phyloP scores from a whole-genome alignment of 257 asterid genomes.

The Solanum gandarillasii region DNA sequence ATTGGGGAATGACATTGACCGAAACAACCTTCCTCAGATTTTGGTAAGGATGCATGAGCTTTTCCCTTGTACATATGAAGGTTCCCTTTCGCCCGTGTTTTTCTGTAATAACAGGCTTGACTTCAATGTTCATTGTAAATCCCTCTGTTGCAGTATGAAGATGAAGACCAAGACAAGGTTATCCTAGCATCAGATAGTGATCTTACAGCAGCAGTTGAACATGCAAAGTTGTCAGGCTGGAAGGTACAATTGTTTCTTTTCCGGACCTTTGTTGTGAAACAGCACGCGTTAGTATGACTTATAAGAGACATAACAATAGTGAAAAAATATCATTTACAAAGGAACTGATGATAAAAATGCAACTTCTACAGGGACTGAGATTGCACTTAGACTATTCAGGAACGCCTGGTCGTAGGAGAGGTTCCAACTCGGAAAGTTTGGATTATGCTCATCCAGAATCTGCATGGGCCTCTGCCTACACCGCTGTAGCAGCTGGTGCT shows the following conservation, averaged over 20 bases:
- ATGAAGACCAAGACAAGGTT: constrained; percentile 81
- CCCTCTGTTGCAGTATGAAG: constrained; percentile 60
- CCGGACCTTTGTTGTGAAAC: neutral
- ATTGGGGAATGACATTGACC: constrained; percentile 83
- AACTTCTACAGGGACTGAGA: constrained; percentile 54
- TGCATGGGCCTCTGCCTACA: constrained; percentile 66
- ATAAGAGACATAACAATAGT: neutral
- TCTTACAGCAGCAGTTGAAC: constrained; percentile 83
- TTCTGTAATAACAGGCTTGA: neutral
- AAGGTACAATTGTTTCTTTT: constrained; percentile 37
- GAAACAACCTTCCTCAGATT: constrained; percentile 79
- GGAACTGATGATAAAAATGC: neutral
- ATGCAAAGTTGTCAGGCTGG: constrained; percentile 88
- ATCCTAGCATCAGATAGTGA: constrained; percentile 85
- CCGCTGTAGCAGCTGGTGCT: constrained; percentile 87
- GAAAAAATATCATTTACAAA: neutral
- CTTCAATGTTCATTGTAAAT: neutral
- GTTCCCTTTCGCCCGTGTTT: neutral
- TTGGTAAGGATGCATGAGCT: constrained; percentile 31
- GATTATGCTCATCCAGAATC: constrained; percentile 42
- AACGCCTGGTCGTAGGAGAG: constrained; percentile 28
- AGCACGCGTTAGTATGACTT: neutral
- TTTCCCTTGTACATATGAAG: neutral
- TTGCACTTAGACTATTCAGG: constrained; percentile 68
- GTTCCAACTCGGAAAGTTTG: constrained; percentile 21